Base-by-base conservation (phyloP, 2,329 filamentous ascomycete genomes). In the Scedosporium aurantiacum region DNA sequence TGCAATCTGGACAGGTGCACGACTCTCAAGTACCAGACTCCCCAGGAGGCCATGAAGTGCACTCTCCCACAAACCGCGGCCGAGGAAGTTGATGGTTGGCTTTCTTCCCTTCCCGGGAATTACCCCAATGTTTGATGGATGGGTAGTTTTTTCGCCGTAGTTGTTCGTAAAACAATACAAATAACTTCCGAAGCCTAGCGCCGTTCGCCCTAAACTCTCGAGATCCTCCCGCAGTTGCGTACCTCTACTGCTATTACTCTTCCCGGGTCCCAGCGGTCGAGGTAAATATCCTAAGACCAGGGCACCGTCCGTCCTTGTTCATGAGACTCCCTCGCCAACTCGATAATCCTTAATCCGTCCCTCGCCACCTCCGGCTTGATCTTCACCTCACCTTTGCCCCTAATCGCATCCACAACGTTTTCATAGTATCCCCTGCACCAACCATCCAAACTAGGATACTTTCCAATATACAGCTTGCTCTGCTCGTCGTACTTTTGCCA, bases 1-100 rank as follows among this genome's bases (percentile, higher is more conserved):
- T 79, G 76, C 71, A 77, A 77, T 67, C 74, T 78, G 57, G 76
- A 80, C 74, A 66, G 69, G 50, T 78, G 78, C 68, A 74, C 75
- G 59, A 75, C 74, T 40, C 74, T 81, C 67, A 76, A 73, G 52
- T 75, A 74, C 62, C 77, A 79, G 70, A 68, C 71, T 27, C 72
- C 79, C 41, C 73, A 73, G 37, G 67, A 69, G 62, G 79, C 79
- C 72, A 79, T 75, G 65, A 68, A 75, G 58, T 80, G 78, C 72
- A 74, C 70, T 62, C 69, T 76, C 60, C 61, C 72, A 27, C 77
- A 80, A 65, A 75, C 78, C 65, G 77, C 78, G 14, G 72, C 73
- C 40, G 79, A 82, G 69, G 64, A 74, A 7, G 76, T 80, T 60
- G 78, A 80, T 58, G 79, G 77, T 68, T 79, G 76, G 50, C 50